Evolutionary conservation across 129 eudicot genomes (phyloP).

Genomic region (Rutidosis leptorrhynchoides): DNA sequence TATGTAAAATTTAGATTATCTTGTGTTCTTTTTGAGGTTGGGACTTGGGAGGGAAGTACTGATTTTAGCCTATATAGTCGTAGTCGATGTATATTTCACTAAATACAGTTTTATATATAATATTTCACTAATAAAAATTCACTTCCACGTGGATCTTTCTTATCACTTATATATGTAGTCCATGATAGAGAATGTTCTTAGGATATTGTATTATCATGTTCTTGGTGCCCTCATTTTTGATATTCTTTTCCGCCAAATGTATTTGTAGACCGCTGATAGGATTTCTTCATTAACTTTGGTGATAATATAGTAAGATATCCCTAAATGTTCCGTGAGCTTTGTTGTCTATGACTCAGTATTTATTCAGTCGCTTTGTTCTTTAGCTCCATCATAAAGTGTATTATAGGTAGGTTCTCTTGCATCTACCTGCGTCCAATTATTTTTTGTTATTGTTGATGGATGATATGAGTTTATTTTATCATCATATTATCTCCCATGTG

Average conservation of each 20-base stretch:
- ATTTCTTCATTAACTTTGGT: slow-evolving; percentile 13
- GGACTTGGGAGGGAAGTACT: not conserved
- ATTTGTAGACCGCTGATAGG: not conserved
- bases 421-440: not conserved
- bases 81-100: not conserved
- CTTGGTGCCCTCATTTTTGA: not conserved
- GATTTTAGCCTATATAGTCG: not conserved
- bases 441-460: not conserved
- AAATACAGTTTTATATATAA: not conserved
- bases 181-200: slow-evolving; percentile 2
- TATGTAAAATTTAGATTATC: not conserved
- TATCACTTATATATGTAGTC: slow-evolving; percentile 12
- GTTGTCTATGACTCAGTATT: not conserved
- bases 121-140: not conserved
- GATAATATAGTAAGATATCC: not conserved
- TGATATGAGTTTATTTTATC: not conserved
- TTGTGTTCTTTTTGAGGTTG: not conserved
- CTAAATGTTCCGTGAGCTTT: slow-evolving; percentile 7
- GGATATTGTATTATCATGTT: slow-evolving; percentile 12
- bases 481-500: not conserved
- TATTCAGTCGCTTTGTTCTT: not conserved
- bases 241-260: slow-evolving; percentile 1
- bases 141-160: not conserved
- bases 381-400: slow-evolving; percentile 1
- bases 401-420: slow-evolving; percentile 1